Conservation (phyloP, 1,139 yeast species). For the Candida anutae region DNA sequence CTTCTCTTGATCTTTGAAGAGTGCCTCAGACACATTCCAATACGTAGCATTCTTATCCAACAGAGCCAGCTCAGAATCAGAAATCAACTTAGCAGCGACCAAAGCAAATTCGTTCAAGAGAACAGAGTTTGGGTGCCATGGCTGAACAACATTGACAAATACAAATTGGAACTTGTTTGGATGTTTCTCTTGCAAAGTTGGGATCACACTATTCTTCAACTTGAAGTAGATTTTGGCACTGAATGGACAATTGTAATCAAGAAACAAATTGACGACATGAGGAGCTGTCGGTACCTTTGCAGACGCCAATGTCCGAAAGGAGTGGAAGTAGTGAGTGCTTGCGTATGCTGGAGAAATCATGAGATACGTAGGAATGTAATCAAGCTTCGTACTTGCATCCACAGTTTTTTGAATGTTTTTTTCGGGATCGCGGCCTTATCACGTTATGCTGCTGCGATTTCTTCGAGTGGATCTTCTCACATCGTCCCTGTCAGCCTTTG, state of each 20-base stretch:
- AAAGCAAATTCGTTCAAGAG: constrained; percentile 65
- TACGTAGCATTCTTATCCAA: constrained; percentile 31
- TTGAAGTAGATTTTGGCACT: constrained; percentile 58
- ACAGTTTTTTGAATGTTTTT: no score
- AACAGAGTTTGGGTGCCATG: constrained; percentile 78
- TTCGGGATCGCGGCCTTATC: no score
- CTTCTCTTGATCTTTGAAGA: constrained; percentile 45
- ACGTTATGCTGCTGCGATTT: no score
- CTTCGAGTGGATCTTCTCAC: no score
- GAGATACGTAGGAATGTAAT: no score
- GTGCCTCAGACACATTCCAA: constrained; percentile 52
- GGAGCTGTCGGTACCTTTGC: constrained; percentile 16
- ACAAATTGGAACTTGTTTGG: constrained; percentile 51
- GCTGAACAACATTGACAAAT: constrained; percentile 66
- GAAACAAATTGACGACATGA: constrained; percentile 41
- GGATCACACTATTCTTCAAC: constrained; percentile 46
- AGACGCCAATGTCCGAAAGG: constrained; percentile 13
- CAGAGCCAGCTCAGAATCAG: constrained; percentile 19
- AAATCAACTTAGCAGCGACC: constrained; percentile 54
- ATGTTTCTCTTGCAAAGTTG: constrained; percentile 37
- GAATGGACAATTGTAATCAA: constrained; percentile 79
- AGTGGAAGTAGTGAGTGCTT: constrained; percentile 27
- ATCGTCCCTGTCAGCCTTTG: no score
- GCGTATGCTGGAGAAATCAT: constrained; percentile 40
- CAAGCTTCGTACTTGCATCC: no score